Conservation (phyloP, 768 basidiomycete species). For the Chiua virens region DNA sequence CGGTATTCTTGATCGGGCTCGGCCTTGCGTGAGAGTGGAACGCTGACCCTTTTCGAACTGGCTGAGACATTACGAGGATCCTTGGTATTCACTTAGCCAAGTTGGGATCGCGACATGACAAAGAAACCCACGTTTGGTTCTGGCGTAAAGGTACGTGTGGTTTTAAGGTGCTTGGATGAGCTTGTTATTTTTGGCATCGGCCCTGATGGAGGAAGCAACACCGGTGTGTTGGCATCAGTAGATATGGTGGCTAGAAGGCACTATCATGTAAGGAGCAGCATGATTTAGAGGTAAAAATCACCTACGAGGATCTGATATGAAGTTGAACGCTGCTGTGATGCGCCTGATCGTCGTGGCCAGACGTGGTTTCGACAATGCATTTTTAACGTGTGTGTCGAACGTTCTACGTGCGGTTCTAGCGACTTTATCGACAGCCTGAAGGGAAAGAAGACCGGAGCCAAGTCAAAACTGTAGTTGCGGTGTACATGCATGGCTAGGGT, state of each 20-base stretch:
- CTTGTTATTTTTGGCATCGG: conserved; percentile 14
- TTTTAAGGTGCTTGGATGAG: conserved; percentile 3
- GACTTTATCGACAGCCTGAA: conserved; percentile 66
- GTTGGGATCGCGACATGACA: not conserved
- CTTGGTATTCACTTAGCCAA: conserved; percentile 16
- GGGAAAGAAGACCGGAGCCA: not conserved
- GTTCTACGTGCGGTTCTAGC: conserved; percentile 69
- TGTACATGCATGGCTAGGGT: not conserved
- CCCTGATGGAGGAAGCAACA: conserved; percentile 33
- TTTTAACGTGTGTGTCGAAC: conserved; percentile 69
- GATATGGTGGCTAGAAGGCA: conserved; percentile 48
- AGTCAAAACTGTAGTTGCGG: conserved; percentile 5
- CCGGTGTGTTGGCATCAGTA: conserved; percentile 46
- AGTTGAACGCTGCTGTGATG: conserved; percentile 72
- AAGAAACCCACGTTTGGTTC: conserved; percentile 22
- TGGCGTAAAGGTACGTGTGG: conserved; percentile 4
- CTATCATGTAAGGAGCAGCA: conserved; percentile 11
- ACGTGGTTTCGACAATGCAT: conserved; percentile 68
- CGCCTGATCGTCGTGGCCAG: conserved; percentile 66
- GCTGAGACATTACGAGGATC: conserved; percentile 4
- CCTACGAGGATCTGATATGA: conserved; percentile 64
- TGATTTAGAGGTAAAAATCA: conserved; percentile 16
- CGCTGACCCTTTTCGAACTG: conserved; percentile 4
- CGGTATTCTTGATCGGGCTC: conserved; percentile 12
- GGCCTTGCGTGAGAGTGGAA: conserved; percentile 2